Conservation (phyloP, 1,139 yeast species). For the Yamadazyma trypodendri region DNA sequence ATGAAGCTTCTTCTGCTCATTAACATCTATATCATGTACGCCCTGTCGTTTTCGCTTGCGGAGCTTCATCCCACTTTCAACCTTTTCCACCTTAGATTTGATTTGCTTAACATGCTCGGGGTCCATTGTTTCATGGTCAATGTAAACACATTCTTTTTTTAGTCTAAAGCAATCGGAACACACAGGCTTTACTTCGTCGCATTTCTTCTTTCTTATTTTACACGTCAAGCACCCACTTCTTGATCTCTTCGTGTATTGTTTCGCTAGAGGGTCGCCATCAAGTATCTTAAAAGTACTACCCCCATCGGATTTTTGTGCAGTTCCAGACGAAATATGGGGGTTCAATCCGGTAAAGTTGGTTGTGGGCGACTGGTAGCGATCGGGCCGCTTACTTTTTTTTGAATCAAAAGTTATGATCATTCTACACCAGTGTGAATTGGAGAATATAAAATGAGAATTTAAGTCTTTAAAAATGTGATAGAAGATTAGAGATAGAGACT, state of each 20-base stretch:
- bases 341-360: no score
- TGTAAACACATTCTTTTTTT: slow-evolving; percentile 49
- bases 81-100: slow-evolving; percentile 22
- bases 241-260: slow-evolving; percentile 27
- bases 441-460: no score
- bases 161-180: slow-evolving; percentile 62
- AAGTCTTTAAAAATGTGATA: no score
- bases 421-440: no score
- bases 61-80: slow-evolving; percentile 33
- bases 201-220: slow-evolving; percentile 68
- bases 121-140: slow-evolving; percentile 24
- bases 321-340: background rate
- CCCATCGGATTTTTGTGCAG: background rate
- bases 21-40: background rate
- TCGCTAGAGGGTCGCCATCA: background rate
- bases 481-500: no score
- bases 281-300: background rate
- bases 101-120: slow-evolving; percentile 9
- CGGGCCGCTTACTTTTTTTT: slow-evolving; percentile 4
- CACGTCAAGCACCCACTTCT: slow-evolving; percentile 70
- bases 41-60: slow-evolving; percentile 27
- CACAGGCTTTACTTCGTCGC: slow-evolving; percentile 61
- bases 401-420: slow-evolving; percentile 17
- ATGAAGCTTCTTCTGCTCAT: background rate
- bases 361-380: background rate